Evolutionary conservation across 352 stramenopile genomes (phyloP).

Genomic region (Globisporangium recalcitrans): DNA sequence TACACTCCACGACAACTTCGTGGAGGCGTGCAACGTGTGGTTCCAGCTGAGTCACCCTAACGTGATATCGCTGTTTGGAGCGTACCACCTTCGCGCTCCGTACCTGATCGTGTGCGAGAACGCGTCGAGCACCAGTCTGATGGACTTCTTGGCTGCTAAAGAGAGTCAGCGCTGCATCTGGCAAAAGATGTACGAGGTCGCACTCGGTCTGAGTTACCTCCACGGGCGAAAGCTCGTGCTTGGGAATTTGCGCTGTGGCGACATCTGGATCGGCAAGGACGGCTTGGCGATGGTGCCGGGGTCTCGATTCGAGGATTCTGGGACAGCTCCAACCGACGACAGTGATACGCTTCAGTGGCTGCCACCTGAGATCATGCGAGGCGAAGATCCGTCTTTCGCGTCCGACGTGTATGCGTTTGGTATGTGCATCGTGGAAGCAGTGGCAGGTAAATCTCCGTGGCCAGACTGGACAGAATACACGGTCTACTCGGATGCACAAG

Average conservation of each 20-base stretch:
- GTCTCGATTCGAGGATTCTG: background rate
- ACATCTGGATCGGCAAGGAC: background rate
- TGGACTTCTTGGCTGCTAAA: slow-evolving; percentile 1
- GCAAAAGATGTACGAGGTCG: slow-evolving; percentile 3
- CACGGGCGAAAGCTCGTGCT: background rate
- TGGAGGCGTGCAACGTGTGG: background rate
- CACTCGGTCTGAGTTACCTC: background rate
- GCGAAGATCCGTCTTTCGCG: no score
- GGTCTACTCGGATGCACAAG: no score
- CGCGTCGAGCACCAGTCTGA: slow-evolving; percentile 3
- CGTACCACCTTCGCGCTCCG: slow-evolving; percentile 13
- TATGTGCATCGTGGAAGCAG: no score
- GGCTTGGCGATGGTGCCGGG: background rate
- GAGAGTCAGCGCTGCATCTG: background rate
- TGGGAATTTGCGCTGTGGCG: background rate
- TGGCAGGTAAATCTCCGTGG: no score
- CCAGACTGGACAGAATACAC: no score
- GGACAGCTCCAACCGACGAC: background rate
- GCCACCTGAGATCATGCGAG: no score
- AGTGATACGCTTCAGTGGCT: no score
- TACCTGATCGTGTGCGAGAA: slow-evolving; percentile 17
- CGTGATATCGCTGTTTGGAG: slow-evolving; percentile 23
- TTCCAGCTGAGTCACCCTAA: slow-evolving; percentile 31
- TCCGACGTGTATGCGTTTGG: no score
- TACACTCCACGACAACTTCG: background rate